Conservation (phyloP, 1,284 basidiomycete species). For the Inonotus hispidus region DNA sequence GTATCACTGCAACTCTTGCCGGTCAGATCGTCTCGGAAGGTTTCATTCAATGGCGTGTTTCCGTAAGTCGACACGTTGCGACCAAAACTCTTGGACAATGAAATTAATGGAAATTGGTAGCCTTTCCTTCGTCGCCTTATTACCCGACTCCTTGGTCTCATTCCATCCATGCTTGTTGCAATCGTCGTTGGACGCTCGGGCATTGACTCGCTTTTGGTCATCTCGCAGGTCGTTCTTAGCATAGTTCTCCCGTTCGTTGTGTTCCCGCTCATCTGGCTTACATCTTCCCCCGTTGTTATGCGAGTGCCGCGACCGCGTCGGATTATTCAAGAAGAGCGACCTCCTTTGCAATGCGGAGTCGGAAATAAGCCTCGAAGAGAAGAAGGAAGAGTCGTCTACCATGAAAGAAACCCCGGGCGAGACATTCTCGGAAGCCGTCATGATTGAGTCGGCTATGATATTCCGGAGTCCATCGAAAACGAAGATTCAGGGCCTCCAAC, state of each 20-base stretch:
- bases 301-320: constrained; percentile 37
- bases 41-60: constrained; percentile 86
- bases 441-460: not conserved
- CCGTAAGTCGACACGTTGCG: constrained; percentile 41
- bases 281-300: constrained; percentile 69
- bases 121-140: constrained; percentile 77
- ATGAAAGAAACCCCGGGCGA: not conserved
- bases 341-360: not conserved
- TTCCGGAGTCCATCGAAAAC: not conserved
- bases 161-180: constrained; percentile 85
- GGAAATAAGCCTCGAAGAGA: not conserved
- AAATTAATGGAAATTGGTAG: constrained; percentile 33
- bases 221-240: constrained; percentile 83
- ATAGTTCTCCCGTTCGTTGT: constrained; percentile 87
- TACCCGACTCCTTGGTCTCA: constrained; percentile 80
- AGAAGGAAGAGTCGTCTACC: not conserved
- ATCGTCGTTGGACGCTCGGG: constrained; percentile 70
- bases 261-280: constrained; percentile 75
- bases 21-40: constrained; percentile 94
- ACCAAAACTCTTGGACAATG: constrained; percentile 12
- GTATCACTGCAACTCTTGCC: constrained; percentile 88
- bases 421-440: not conserved
- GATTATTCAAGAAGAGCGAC: not conserved
- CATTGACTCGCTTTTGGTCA: constrained; percentile 78
- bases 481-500: not conserved